Percentiles rank a stretch among this genome's conserved stretches.
phyloP scores from a whole-genome alignment of 805 yeast species.

The Kazachstania martiniae region DNA sequence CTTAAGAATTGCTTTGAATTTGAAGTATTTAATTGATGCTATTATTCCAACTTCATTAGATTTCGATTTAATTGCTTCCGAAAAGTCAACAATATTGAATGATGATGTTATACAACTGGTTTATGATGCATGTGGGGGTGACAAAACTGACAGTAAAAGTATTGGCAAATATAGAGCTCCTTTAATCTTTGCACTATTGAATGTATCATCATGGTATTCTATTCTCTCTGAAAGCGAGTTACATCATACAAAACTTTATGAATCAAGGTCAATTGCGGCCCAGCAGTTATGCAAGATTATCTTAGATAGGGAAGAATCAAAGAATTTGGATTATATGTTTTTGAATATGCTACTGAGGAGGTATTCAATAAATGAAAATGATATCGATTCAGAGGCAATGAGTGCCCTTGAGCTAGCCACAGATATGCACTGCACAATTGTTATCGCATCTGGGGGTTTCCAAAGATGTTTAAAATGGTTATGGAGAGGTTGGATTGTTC shows the following conservation, averaged over 20 bases:
- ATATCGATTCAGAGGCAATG: slow-evolving; percentile 49
- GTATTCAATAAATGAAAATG: slow-evolving; percentile 54
- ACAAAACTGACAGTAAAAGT: slow-evolving; percentile 43
- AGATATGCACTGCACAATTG: slow-evolving; percentile 68
- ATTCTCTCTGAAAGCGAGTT: slow-evolving; percentile 48
- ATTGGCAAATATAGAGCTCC: slow-evolving; percentile 56
- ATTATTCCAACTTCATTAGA: slow-evolving; percentile 58
- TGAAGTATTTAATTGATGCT: slow-evolving; percentile 62
- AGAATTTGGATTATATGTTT: slow-evolving; percentile 41
- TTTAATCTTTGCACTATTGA: slow-evolving; percentile 57
- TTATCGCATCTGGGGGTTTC: slow-evolving; percentile 71
- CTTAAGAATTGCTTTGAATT: slow-evolving; percentile 57
- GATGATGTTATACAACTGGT: slow-evolving; percentile 48
- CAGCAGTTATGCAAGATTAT: slow-evolving; percentile 60
- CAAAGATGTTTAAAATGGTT: slow-evolving; percentile 83
- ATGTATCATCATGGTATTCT: slow-evolving; percentile 73
- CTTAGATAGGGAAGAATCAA: slow-evolving; percentile 48
- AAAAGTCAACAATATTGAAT: slow-evolving; percentile 51
- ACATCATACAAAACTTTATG: slow-evolving; percentile 54
- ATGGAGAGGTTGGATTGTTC: slow-evolving; percentile 91
- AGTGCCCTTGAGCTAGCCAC: slow-evolving; percentile 78
- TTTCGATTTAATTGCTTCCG: slow-evolving; percentile 37
- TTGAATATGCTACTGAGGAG: slow-evolving; percentile 70
- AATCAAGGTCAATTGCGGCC: slow-evolving; percentile 55
- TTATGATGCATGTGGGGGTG: slow-evolving; percentile 71